Evolutionary conservation across 345 rosid genomes (phyloP).

Genomic region (Gossypium longicalyx): DNA sequence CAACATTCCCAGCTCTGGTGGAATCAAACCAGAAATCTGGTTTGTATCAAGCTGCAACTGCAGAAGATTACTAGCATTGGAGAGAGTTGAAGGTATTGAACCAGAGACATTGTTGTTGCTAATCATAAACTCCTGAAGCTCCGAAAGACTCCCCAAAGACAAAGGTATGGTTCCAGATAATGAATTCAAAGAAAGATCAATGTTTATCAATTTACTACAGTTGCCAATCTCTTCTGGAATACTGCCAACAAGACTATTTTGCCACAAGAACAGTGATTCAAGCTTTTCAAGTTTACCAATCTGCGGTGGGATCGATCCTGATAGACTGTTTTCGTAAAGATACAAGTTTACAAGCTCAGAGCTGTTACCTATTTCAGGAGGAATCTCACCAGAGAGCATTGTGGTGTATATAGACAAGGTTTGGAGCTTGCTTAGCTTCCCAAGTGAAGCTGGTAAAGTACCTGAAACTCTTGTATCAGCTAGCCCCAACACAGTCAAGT

Average conservation of each 20-base stretch:
- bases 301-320: conserved; percentile 73
- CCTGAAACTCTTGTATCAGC: conserved; percentile 78
- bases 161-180: conserved; percentile 70
- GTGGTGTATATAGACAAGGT: conserved; percentile 70
- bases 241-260: conserved; percentile 63
- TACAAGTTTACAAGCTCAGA: conserved; percentile 73
- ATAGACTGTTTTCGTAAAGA: conserved; percentile 75
- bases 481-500: conserved; percentile 69
- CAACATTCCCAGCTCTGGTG: conserved; percentile 65
- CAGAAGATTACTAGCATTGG: conserved; percentile 58
- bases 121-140: conserved; percentile 82
- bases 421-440: conserved; percentile 63
- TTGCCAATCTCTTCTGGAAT: conserved; percentile 89
- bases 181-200: conserved; percentile 79
- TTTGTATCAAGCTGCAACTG: conserved; percentile 82
- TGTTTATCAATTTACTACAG: conserved; percentile 59
- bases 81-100: conserved; percentile 60
- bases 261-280: conserved; percentile 70
- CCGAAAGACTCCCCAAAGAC: conserved; percentile 52
- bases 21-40: conserved; percentile 81
- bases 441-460: conserved; percentile 63
- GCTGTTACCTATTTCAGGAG: conserved; percentile 76
- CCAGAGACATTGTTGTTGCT: conserved; percentile 86
- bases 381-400: conserved; percentile 81
- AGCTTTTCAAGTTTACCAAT: conserved; percentile 69